A percentile compares a stretch with the other conserved stretches of the same genome.
Conservation (phyloP, 2,329 filamentous ascomycete species). For the Monilinia aucupariae region DNA sequence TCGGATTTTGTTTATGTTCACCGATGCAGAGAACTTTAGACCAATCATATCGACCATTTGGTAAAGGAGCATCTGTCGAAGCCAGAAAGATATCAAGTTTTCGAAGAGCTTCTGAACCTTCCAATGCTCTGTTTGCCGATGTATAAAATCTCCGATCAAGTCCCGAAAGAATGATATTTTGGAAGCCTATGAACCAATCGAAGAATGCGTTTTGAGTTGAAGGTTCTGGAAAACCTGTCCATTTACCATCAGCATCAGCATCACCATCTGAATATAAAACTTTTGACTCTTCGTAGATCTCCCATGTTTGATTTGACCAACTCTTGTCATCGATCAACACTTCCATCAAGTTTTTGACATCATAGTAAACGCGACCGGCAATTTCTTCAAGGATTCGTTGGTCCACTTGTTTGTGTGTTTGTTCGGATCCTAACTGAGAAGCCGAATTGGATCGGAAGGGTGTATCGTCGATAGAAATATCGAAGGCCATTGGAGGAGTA, state of each 20-base stretch:
- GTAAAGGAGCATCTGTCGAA: conserved; percentile 21
- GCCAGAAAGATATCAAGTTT: conserved; percentile 31
- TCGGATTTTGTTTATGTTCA: too few relatives aligned
- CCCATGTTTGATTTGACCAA: conserved; percentile 23
- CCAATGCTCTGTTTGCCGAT: conserved; percentile 30
- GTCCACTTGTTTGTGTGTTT: conserved; percentile 29
- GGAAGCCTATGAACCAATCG: conserved; percentile 27
- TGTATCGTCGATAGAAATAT: conserved; percentile 17
- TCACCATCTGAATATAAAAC: conserved; percentile 25
- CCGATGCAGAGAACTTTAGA: conserved; percentile 5
- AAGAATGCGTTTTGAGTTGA: conserved; percentile 27
- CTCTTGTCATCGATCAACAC: conserved; percentile 25
- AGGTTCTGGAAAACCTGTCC: conserved; percentile 26
- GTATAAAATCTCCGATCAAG: conserved; percentile 26
- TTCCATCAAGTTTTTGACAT: conserved; percentile 27
- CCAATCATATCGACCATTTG: conserved; percentile 5
- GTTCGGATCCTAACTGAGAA: conserved; percentile 27
- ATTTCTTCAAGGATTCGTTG: conserved; percentile 31
- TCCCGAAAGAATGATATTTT: conserved; percentile 27
- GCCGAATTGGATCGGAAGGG: conserved; percentile 21
- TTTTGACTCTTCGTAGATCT: conserved; percentile 28
- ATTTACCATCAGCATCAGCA: neutral
- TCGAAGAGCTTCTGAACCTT: conserved; percentile 26
- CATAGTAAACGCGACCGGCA: conserved; percentile 25
- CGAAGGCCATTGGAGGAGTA: conserved; percentile 11